phyloP scores from a whole-genome alignment of 108 stramenopile species.

The Skeletonema menzelii region DNA sequence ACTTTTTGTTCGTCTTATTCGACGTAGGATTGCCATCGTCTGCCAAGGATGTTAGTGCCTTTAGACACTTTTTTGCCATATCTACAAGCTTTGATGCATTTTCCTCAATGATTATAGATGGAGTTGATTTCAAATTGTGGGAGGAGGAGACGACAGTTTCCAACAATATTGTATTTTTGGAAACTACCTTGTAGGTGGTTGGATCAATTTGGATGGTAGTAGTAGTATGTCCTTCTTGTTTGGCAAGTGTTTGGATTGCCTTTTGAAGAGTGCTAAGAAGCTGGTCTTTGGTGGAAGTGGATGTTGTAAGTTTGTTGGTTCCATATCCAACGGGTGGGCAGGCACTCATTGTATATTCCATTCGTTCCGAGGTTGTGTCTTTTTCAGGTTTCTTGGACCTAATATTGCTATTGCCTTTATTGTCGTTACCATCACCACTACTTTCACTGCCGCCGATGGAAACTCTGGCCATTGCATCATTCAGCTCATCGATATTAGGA shows the following conservation, averaged over 20 bases:
- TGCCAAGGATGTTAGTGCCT: slow-evolving; percentile 7
- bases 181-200: neutral
- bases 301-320: neutral
- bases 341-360: neutral
- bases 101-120: slow-evolving; percentile 13
- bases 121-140: neutral
- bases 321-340: slow-evolving; percentile 15
- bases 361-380: neutral
- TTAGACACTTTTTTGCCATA: slow-evolving; percentile 16
- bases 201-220: neutral
- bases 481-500: slow-evolving; percentile 9
- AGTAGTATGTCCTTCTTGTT: neutral
- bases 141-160: slow-evolving; percentile 13
- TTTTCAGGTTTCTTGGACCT: too few species aligned
- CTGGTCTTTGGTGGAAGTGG: neutral
- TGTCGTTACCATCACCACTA: neutral
- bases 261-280: neutral
- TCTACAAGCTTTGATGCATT: slow-evolving; percentile 10
- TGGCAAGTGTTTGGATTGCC: slow-evolving; percentile 1
- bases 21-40: neutral
- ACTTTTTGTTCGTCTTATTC: neutral
- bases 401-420: neutral
- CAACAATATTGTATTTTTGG: neutral
- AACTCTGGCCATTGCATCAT: slow-evolving; percentile 6
- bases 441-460: too few species aligned